Conservation (phyloP, 257 asterid genomes). For the Solanum lignicaule region DNA sequence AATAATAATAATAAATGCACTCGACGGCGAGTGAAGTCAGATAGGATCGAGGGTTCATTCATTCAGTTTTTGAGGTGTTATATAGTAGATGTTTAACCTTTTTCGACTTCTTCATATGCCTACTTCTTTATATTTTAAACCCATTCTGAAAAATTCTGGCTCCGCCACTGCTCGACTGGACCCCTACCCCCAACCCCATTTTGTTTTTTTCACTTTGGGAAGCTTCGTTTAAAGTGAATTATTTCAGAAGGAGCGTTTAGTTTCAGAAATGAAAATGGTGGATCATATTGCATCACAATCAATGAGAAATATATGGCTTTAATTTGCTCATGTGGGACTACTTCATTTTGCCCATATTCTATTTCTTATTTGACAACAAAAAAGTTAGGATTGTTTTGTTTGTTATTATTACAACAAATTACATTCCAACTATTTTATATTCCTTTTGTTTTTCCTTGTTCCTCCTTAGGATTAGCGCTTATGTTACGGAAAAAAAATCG, state of each 20-base stretch:
- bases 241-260: background rate
- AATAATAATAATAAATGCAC: background rate
- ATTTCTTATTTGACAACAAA: background rate
- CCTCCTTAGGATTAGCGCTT: background rate
- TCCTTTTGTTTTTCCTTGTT: background rate
- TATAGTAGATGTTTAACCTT: background rate
- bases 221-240: background rate
- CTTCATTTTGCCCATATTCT: background rate
- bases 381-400: background rate
- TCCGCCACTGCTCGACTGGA: background rate
- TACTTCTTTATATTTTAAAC: background rate
- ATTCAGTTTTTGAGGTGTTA: background rate
- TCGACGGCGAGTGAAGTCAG: background rate
- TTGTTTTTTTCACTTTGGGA: background rate
- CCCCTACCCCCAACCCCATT: background rate
- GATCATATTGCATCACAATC: background rate
- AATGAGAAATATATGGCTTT: background rate
- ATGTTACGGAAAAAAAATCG: background rate
- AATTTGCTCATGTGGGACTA: background rate
- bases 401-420: background rate
- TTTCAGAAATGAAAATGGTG: background rate
- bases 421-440: background rate
- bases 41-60: background rate
- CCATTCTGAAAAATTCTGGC: rapidly evolving
- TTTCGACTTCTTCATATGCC: background rate